A percentile compares a stretch with the other conserved stretches of the same genome.
These are phyloP conservation scores for Fistulifera pelliculosa DNA, from an alignment of 108 stramenopile species.

Conservation along the genomic window DNA sequence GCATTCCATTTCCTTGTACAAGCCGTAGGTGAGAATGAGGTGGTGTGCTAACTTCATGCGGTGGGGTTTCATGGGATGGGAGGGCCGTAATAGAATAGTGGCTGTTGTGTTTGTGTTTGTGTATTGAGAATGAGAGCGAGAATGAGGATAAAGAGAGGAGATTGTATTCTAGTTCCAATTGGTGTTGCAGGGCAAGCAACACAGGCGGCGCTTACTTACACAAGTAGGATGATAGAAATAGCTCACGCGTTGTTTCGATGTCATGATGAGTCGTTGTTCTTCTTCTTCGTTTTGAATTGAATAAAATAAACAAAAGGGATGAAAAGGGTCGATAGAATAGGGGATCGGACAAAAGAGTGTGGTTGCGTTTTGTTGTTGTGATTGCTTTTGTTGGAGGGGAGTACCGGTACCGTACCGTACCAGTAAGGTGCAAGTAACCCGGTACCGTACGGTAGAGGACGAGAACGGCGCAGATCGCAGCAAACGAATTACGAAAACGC, in stretches of 20 bases:
- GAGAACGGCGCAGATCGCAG: too few relatives aligned
- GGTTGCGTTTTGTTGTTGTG: too few relatives aligned
- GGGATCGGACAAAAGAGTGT: too few relatives aligned
- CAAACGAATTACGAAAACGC: too few relatives aligned
- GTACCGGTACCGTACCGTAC: too few relatives aligned
- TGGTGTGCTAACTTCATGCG: slow-evolving; percentile 97
- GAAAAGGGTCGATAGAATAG: too few relatives aligned
- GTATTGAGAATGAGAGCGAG: background rate
- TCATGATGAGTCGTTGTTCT: slow-evolving; percentile 18
- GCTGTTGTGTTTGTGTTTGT: slow-evolving; percentile 16
- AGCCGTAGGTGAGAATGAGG: slow-evolving; percentile 88
- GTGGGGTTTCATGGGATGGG: slow-evolving; percentile 99
- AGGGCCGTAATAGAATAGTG: slow-evolving; percentile 98
- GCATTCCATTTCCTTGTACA: slow-evolving; percentile 98
- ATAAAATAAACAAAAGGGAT: too few relatives aligned
- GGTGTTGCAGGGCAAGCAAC: background rate
- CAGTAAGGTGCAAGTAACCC: too few relatives aligned
- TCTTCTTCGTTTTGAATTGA: background rate
- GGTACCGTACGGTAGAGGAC: too few relatives aligned
- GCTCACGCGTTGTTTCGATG: slow-evolving; percentile 77
- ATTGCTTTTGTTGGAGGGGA: too few relatives aligned
- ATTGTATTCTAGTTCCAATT: background rate
- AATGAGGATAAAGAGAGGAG: background rate
- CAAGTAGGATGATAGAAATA: slow-evolving; percentile 96
- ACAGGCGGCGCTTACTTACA: slow-evolving; percentile 35